phyloP scores from a whole-genome alignment of 768 basidiomycete genomes.

The Leccinum broughii region DNA sequence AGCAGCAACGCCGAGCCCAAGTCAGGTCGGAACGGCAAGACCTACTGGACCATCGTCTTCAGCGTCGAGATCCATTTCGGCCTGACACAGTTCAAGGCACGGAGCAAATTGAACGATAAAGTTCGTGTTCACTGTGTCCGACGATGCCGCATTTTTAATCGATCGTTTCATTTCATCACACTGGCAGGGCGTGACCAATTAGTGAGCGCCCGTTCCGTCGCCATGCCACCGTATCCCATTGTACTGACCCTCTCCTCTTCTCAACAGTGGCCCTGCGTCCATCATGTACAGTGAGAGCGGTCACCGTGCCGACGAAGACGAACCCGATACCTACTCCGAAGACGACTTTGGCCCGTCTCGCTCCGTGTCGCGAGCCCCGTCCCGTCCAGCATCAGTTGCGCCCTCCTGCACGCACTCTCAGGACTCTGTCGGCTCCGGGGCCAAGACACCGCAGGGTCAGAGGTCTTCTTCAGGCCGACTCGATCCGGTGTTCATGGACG shows the following conservation, averaged over 20 bases:
- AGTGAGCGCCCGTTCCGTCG: constrained; percentile 47
- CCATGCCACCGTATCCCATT: neutral
- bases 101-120: constrained; percentile 82
- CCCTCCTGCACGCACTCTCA: constrained; percentile 58
- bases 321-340: constrained; percentile 62
- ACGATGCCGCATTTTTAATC: neutral
- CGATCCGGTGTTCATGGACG: constrained; percentile 31
- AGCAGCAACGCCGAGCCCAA: constrained; percentile 72
- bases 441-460: constrained; percentile 34
- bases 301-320: constrained; percentile 72
- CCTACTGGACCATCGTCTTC: constrained; percentile 84
- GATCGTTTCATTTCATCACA: constrained; percentile 7
- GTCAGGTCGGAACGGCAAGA: constrained; percentile 60
- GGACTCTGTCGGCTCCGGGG: constrained; percentile 33
- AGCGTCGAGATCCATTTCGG: constrained; percentile 85
- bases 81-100: constrained; percentile 77
- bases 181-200: constrained; percentile 77
- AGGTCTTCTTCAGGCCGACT: constrained; percentile 29
- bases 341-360: constrained; percentile 49
- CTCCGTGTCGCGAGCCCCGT: constrained; percentile 36
- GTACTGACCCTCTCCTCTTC: neutral
- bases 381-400: constrained; percentile 47
- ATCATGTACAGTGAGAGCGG: constrained; percentile 84
- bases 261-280: constrained; percentile 66
- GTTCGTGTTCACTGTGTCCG: constrained; percentile 39